Conservation (phyloP, 305 asterid genomes). For the Fraxinus floribunda region DNA sequence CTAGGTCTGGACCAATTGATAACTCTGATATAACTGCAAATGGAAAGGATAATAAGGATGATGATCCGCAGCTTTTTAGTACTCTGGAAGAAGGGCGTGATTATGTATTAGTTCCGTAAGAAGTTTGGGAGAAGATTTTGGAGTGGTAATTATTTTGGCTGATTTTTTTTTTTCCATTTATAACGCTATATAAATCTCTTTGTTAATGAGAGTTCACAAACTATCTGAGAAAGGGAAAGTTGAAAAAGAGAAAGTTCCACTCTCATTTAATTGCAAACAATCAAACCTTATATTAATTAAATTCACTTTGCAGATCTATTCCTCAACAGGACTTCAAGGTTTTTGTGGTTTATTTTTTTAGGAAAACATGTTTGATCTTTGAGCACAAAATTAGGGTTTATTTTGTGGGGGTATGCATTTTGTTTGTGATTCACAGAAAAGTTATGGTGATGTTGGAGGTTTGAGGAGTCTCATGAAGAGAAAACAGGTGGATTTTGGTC, state of each 20-base stretch:
- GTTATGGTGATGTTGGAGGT: no score
- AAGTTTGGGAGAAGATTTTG: conserved; percentile 79
- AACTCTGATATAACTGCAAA: conserved; percentile 58
- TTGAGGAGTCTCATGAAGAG: no score
- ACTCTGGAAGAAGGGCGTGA: conserved; percentile 65
- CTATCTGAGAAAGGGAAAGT: no score
- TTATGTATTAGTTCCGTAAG: conserved; percentile 71
- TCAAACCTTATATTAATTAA: not conserved
- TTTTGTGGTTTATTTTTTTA: not conserved
- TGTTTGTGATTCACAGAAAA: no score
- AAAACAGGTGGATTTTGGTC: no score
- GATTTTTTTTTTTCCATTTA: not conserved
- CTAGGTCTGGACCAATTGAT: conserved; percentile 82
- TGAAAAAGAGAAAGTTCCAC: not conserved
- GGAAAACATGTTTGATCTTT: not conserved
- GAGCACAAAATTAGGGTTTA: no score
- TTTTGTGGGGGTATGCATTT: no score
- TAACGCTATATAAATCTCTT: no score
- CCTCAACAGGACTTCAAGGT: not conserved
- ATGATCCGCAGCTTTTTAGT: conserved; percentile 64
- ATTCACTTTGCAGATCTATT: not conserved
- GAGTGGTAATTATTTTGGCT: conserved; percentile 54
- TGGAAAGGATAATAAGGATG: conserved; percentile 42
- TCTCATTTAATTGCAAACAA: not conserved
- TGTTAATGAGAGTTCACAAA: no score